Base-by-base conservation (phyloP, 805 yeast species). In the Candida ascalaphidarum region DNA sequence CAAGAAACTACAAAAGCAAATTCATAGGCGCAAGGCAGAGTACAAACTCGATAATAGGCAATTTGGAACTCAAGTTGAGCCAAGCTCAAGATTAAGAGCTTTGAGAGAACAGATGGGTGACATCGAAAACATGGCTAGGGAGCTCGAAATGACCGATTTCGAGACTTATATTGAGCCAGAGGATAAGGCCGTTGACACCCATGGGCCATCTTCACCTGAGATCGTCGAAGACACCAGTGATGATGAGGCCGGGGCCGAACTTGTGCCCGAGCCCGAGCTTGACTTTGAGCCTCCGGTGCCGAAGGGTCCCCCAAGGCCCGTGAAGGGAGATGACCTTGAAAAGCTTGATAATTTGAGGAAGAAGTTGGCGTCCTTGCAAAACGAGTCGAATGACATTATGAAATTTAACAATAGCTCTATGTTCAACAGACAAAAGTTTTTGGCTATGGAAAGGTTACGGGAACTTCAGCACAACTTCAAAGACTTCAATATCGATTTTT, bases 31-130 rank as follows among this genome's bases (percentile, higher is more conserved):
- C 27, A 67, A 62, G 32, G 59, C 68, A 2, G 76, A 69, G 35
- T 59, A 58, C 41, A 70, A 46, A 41, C 50, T 48, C 27, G 76
- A 64, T 27, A 66, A 59, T 34, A 49, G 61, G 24, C 54, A 56
- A 39, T 68, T 59, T 56, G 74, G 74, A 27, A 46, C 68, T 9
- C 62, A 67, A 17, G 70, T 77, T 16, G 94, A 83, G 47, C 94
- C 95, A 3, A 80, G 81, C 42, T 70, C 81, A 3, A 63, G 89
- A 38, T 56, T 86, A 28, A 67, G 92, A 35, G 77, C 74, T 24
- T 62, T 88, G 41, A 65, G 95, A 31, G 83, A 79, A 42, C 71
- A 79, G 47, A 85, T 85, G 95, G 94, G 82, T 34, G 78, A 74
- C 37, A 65, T 88, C 29, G 95, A 83, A 47, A 70, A 72, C 26